Conservation (phyloP, 768 basidiomycete species). For the Kwoniella sp. region DNA sequence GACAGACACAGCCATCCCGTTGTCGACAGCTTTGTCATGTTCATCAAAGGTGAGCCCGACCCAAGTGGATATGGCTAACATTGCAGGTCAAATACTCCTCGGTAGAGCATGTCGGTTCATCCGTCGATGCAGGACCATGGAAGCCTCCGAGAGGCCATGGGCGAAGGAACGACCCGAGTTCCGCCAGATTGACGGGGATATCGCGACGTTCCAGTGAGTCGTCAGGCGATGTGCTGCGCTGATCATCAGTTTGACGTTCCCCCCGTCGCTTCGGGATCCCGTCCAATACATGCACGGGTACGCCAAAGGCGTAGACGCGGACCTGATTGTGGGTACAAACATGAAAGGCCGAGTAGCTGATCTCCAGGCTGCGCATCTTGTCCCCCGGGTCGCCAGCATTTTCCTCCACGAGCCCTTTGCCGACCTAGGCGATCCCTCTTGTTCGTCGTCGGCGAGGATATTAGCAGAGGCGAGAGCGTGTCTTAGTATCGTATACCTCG, state of each 20-base stretch:
- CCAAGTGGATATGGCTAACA: not conserved
- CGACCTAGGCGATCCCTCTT: slow-evolving; percentile 19
- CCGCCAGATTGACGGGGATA: slow-evolving; percentile 21
- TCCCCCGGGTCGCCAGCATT: slow-evolving; percentile 22
- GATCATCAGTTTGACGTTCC: slow-evolving; percentile 17
- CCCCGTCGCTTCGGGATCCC: slow-evolving; percentile 21
- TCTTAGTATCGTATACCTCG: slow-evolving; percentile 18
- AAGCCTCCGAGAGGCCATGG: slow-evolving; percentile 1
- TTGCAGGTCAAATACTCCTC: slow-evolving; percentile 16
- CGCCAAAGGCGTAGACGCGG: slow-evolving; percentile 27
- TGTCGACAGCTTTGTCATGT: slow-evolving; percentile 21
- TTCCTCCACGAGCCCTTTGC: slow-evolving; percentile 34
- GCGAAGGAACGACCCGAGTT: slow-evolving; percentile 18
- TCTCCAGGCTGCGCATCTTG: slow-evolving; percentile 21
- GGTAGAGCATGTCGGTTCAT: slow-evolving; percentile 15
- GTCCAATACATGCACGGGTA: slow-evolving; percentile 16
- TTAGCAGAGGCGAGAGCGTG: slow-evolving; percentile 19
- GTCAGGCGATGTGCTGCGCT: not conserved
- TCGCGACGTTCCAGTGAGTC: slow-evolving; percentile 24
- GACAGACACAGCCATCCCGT: slow-evolving; percentile 25
- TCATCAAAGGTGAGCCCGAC: slow-evolving; percentile 17
- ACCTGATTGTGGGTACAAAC: slow-evolving; percentile 23
- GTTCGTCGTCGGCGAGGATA: slow-evolving; percentile 11
- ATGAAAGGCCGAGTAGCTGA: not conserved
- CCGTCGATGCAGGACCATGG: slow-evolving; percentile 9